Evolutionary conservation across 2,329 filamentous ascomycete species (phyloP), one percentile per base, ranked within the genome.

Genomic region (Cladosporium halotolerans): DNA sequence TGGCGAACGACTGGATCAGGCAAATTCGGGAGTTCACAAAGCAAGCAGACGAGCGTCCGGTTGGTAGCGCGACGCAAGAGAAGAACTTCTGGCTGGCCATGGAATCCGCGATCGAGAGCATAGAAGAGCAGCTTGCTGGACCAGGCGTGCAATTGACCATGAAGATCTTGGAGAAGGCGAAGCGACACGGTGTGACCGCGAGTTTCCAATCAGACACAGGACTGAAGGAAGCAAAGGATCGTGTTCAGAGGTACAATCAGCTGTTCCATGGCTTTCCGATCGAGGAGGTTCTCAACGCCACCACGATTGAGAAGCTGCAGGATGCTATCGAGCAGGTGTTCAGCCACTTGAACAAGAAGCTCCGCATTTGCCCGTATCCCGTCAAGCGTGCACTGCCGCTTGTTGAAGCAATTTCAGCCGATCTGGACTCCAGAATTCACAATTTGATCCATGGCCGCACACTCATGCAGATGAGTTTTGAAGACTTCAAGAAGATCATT

Each of bases 81-180:
- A 96, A 99, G 70, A 96, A 96, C 70, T 99, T 99, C 67, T 99
- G 93, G 93, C 72, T 99, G 47, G 95, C 90, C 2, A 96, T 99
- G 88, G 95, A 99, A 71, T 87, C 86, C 13, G 89, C 91, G 4
- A 73, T 99, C 58, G 91, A 96, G 68, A 86, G 86, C 28, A 96
- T 99, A 55, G 92, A 96, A 69, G 82, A 79, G 39, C 92, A 97
- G 70, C 79, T 99, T 53, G 80, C 85, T 57, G 90, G 91, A 59
- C 89, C 95, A 53, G 93, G 93, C 28, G 92, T 99, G 16, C 79
- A 83, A 62, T 73, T 99, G 64, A 97, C 95, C 0, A 80, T 99
- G 68, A 92, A 96, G 63, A 92, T 99, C 57, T 78, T 99, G 58
- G 92, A 95, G 71, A 88, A 96, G 69, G 95, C 92, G 46, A 99